These are phyloP conservation scores for Beauveria australis DNA, from an alignment of 2,329 filamentous ascomycete genomes.

Conservation along the genomic window DNA sequence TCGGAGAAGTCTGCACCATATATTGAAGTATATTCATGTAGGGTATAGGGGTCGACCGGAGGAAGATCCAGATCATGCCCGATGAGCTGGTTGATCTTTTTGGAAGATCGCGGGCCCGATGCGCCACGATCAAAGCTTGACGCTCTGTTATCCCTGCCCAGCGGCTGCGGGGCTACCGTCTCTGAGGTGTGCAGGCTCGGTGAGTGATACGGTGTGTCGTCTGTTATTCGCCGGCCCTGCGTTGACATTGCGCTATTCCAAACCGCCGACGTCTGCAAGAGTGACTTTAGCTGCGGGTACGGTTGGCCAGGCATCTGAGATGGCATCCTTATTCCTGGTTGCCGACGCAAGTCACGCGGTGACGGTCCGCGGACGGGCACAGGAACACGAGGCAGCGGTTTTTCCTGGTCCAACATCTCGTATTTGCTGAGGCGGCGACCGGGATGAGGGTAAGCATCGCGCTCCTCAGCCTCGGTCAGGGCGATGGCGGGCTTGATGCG, in stretches of 20 bases:
- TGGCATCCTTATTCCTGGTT: background rate
- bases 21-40: background rate
- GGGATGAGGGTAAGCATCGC: slow-evolving; percentile 7
- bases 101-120: slow-evolving; percentile 22
- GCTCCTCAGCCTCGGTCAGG: slow-evolving; percentile 5
- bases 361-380: background rate
- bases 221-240: background rate
- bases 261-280: background rate
- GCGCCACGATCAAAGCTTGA: slow-evolving; percentile 10
- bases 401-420: background rate
- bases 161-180: background rate
- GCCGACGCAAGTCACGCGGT: background rate
- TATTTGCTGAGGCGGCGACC: slow-evolving; percentile 9
- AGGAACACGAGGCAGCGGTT: slow-evolving; percentile 3
- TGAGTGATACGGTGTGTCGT: background rate
- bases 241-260: too few species aligned
- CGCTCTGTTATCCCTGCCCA: background rate
- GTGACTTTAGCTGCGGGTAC: background rate
- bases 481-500: slow-evolving; percentile 7
- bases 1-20: background rate
- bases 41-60: background rate
- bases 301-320: background rate
- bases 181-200: background rate
- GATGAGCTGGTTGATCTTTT: slow-evolving; percentile 35
- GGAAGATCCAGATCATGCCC: slow-evolving; percentile 28